Conservation (phyloP, 1,284 basidiomycete species). For the Prillingera fragicola region DNA sequence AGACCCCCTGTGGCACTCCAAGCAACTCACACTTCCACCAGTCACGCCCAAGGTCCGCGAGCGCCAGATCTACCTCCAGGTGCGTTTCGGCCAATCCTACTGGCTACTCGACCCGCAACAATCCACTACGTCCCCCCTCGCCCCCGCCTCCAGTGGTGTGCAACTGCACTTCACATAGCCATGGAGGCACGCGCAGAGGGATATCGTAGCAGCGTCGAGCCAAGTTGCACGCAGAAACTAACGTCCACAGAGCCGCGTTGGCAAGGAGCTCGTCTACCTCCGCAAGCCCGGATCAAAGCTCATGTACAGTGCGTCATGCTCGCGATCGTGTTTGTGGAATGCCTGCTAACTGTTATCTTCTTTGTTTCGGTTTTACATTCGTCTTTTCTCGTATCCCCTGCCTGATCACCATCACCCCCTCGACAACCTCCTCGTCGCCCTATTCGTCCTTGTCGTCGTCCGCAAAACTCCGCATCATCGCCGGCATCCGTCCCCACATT, state of each 20-base stretch:
- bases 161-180: not conserved
- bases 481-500: not conserved
- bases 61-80: conserved; percentile 45
- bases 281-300: conserved; percentile 38
- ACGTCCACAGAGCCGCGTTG: conserved; percentile 22
- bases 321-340: not conserved
- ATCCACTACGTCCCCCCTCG: too few species aligned
- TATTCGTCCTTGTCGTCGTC: too few species aligned
- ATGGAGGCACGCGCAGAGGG: not conserved
- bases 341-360: conserved; percentile 6
- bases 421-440: not conserved
- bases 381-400: not conserved
- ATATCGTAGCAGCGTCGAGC: not conserved
- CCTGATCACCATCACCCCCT: not conserved
- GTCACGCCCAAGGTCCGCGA: conserved; percentile 37
- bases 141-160: not conserved
- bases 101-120: too few species aligned
- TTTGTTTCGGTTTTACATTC: not conserved
- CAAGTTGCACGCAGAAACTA: not conserved
- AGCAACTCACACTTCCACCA: conserved; percentile 7
- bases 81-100: conserved; percentile 29
- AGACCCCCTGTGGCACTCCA: too few species aligned
- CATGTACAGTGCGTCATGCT: conserved; percentile 40
- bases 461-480: too few species aligned
- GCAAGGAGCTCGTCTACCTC: conserved; percentile 42